Base-by-base conservation (phyloP, 2,329 filamentous ascomycete genomes). In the Hirsutella thompsonii region DNA sequence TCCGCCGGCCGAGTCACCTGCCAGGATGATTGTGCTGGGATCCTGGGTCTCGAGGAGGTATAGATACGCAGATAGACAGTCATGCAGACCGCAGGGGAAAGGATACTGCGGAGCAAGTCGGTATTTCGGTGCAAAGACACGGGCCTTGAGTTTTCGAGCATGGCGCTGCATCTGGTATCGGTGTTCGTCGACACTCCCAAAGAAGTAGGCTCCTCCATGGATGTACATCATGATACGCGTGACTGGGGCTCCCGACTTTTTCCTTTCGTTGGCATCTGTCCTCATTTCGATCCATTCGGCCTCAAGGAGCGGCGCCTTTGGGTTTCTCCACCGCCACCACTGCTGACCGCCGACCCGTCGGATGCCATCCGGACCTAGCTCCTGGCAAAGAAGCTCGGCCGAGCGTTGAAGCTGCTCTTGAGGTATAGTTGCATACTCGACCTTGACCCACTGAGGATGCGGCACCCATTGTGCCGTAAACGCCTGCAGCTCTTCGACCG, bases 211-310 rank as follows among this genome's bases (percentile, higher is more conserved):
- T 6, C 90, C 90, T 13, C 92, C 92, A 55, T 96, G 92, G 19
- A 96, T 70, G 61, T 96, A 96, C 20, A 98, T 67, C 76, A 96
- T 94, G 43, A 94, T 79, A 40, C 88, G 78, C 49, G 79, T 79
- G 16, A 75, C 74, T 19, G 72, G 69, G 38, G 76, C 74, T 14
- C 64, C 64, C 1, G 64, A 63, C 53, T 74, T 75, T 57, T 79
- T 81, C 43, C 86, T 76, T 55, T 83, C 79, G 45, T 81, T 69
- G 21, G 55, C 55, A 58, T 96, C 83, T 39, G 78, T 72, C 49
- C 77, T 80, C 89, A 95, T 95, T 69, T 96, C 92, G 49, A 98
- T 86, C 90, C 89, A 96, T 57, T 98, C 90, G 0, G 83, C 88
- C 53, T 79, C 78, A 21, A 95, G 64, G 1, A 94, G 64, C 1